Evolutionary conservation across 2,329 filamentous ascomycete genomes (phyloP).

Genomic region (Monilinia aucupariae): DNA sequence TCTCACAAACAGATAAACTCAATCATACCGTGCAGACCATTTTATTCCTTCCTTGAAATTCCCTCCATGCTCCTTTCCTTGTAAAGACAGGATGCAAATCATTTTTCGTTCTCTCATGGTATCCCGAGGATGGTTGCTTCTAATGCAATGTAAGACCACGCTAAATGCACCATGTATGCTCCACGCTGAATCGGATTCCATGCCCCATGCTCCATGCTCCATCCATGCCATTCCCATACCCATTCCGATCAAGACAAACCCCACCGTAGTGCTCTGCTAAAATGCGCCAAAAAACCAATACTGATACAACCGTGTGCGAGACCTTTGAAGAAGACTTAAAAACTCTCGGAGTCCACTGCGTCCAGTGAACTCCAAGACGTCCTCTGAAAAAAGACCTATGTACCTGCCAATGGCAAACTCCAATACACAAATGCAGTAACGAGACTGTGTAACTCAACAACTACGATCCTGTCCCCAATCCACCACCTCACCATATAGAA

Average conservation of each 20-base stretch:
- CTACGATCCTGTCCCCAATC: neutral
- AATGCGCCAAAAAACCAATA: neutral
- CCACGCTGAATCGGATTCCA: neutral
- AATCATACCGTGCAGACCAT: neutral
- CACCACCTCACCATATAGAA: neutral
- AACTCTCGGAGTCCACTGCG: neutral
- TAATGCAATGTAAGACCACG: neutral
- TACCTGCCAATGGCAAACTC: neutral
- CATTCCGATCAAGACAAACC: neutral
- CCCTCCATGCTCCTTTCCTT: neutral
- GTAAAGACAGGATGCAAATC: neutral
- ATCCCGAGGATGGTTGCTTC: neutral
- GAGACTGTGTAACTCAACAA: neutral
- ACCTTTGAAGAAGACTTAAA: neutral
- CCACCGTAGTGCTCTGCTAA: neutral
- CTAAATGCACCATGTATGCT: neutral
- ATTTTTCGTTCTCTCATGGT: neutral
- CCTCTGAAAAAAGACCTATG: neutral
- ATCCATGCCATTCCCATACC: neutral
- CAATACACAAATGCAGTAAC: neutral
- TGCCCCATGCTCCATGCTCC: neutral
- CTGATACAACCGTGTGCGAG: neutral
- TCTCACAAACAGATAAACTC: neutral
- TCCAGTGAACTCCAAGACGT: neutral
- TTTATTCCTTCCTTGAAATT: neutral